Evolutionary conservation across 2,329 filamentous ascomycete species (phyloP).

Genomic region (Cyclaneusma minus): DNA sequence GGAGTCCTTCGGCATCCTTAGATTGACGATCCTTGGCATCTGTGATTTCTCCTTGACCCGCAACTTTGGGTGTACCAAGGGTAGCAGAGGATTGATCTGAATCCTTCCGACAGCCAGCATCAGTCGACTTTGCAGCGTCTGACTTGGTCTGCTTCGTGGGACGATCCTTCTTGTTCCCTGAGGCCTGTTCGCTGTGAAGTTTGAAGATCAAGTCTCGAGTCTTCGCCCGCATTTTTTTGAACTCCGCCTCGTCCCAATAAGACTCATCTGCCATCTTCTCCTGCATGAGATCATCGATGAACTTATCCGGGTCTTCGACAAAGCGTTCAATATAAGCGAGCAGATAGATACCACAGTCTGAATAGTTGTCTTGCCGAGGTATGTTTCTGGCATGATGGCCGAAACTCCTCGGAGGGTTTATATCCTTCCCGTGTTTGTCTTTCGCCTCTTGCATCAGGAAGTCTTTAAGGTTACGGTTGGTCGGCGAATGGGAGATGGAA

Average conservation of each 20-base stretch:
- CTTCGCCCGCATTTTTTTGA: constrained; percentile 41
- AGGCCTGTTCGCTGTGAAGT: constrained; percentile 45
- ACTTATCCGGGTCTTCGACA: constrained; percentile 54
- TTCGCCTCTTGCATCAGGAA: constrained; percentile 64
- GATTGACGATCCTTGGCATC: no score
- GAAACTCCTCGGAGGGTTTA: constrained; percentile 15
- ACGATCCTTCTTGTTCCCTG: no score
- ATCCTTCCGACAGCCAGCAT: no score
- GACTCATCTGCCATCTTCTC: constrained; percentile 39
- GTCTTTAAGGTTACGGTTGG: constrained; percentile 53
- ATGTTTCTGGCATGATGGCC: constrained; percentile 60
- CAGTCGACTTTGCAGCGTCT: no score
- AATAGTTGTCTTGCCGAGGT: constrained; percentile 69
- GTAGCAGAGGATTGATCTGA: no score
- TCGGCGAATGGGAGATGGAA: constrained; percentile 43
- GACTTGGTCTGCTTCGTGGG: no score
- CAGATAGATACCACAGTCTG: constrained; percentile 80
- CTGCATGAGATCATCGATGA: constrained; percentile 50
- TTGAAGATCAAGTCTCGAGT: constrained; percentile 52
- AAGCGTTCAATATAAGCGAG: constrained; percentile 77
- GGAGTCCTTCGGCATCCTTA: no score
- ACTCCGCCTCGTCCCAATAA: constrained; percentile 34
- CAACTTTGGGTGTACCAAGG: no score
- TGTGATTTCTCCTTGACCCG: no score
- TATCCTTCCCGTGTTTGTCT: constrained; percentile 31